A percentile compares a stretch with the other conserved stretches of the same genome.
phyloP scores from a whole-genome alignment of 2,329 filamentous ascomycete species.

The Nemania sp. region DNA sequence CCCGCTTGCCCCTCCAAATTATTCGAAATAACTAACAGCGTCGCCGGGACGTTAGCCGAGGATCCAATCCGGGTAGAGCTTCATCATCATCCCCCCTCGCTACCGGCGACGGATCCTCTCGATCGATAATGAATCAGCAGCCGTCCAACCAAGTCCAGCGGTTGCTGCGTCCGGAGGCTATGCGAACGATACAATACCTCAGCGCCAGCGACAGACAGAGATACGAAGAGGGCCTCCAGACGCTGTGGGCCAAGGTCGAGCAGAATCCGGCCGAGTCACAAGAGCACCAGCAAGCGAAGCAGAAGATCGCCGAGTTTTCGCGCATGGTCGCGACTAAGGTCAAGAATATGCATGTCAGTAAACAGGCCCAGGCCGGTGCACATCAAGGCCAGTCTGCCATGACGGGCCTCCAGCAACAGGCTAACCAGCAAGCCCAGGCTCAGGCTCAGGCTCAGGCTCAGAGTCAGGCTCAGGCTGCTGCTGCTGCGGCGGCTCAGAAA shows the following conservation, averaged over 20 bases:
- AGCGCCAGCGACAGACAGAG: slow-evolving; percentile 59
- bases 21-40: too few species aligned
- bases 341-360: slow-evolving; percentile 37
- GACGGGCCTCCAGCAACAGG: slow-evolving; percentile 5
- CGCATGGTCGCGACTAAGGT: slow-evolving; percentile 59
- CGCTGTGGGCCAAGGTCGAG: slow-evolving; percentile 55
- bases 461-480: slow-evolving; percentile 28
- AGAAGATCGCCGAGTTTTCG: slow-evolving; percentile 64
- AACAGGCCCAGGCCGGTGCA: slow-evolving; percentile 8
- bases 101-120: background rate
- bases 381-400: slow-evolving; percentile 12
- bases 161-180: slow-evolving; percentile 52
- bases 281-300: slow-evolving; percentile 55
- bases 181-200: slow-evolving; percentile 54
- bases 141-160: slow-evolving; percentile 27
- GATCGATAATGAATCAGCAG: slow-evolving; percentile 23
- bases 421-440: slow-evolving; percentile 5
- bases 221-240: slow-evolving; percentile 60
- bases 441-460: slow-evolving; percentile 21
- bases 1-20: too few species aligned
- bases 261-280: slow-evolving; percentile 50
- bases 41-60: too few species aligned
- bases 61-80: too few species aligned
- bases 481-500: slow-evolving; percentile 29
- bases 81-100: too few species aligned